Evolutionary conservation across 1,284 basidiomycete genomes (phyloP).

Genomic region (Austroboletus olivaceoglutinosus): DNA sequence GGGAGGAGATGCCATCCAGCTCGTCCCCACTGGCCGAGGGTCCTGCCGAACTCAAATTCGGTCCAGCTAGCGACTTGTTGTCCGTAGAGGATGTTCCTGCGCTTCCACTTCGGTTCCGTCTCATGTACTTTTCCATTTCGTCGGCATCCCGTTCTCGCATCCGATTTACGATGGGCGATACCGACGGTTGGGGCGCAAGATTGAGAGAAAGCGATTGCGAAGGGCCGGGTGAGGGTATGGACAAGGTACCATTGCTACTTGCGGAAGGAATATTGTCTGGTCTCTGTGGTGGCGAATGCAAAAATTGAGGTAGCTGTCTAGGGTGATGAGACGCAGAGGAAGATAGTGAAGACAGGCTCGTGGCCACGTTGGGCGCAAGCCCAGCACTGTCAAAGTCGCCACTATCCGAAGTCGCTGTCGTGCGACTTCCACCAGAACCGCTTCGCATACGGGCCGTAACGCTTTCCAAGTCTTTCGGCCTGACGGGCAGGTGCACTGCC

Average conservation of each 20-base stretch:
- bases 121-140: constrained; percentile 79
- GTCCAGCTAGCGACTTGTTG: constrained; percentile 55
- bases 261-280: constrained; percentile 34
- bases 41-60: constrained; percentile 47
- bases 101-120: constrained; percentile 75
- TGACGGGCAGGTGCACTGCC: constrained; percentile 42
- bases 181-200: constrained; percentile 37
- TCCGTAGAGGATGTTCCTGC: constrained; percentile 68
- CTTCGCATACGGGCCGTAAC: constrained; percentile 61
- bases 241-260: constrained; percentile 47
- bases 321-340: constrained; percentile 44
- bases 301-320: constrained; percentile 51
- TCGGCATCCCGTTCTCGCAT: constrained; percentile 79
- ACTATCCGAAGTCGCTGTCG: constrained; percentile 71
- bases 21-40: constrained; percentile 54
- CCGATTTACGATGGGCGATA: constrained; percentile 72
- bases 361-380: constrained; percentile 35
- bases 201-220: constrained; percentile 39
- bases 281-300: constrained; percentile 41
- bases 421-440: constrained; percentile 75
- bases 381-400: constrained; percentile 55
- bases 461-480: constrained; percentile 36
- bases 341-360: constrained; percentile 53
- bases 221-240: constrained; percentile 43
- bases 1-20: constrained; percentile 44